Conservation (phyloP, 352 stramenopile genomes). For the Phytophthora ramorum region DNA sequence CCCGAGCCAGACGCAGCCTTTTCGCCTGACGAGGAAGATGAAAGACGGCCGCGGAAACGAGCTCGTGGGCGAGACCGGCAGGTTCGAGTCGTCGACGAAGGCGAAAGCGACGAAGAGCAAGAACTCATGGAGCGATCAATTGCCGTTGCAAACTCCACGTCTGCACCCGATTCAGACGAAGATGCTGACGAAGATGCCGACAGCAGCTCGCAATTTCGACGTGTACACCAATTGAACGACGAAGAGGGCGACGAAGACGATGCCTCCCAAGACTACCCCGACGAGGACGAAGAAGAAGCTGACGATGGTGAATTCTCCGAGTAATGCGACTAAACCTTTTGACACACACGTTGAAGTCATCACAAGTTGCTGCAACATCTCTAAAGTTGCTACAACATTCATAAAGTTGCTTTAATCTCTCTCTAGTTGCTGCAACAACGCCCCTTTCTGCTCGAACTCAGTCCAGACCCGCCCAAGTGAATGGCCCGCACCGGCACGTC, state of each 20-base stretch:
- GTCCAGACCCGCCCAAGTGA: conserved; percentile 9
- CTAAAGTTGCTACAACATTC: background rate
- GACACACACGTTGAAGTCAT: background rate
- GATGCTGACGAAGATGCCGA: conserved; percentile 15
- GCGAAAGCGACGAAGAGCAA: conserved; percentile 44
- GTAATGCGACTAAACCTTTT: conserved; percentile 2
- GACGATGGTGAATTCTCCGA: conserved; percentile 5
- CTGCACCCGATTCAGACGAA: conserved; percentile 12
- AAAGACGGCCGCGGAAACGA: conserved; percentile 29
- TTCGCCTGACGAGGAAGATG: conserved; percentile 3
- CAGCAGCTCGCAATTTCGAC: conserved; percentile 20
- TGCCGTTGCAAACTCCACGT: background rate
- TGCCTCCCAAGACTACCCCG: conserved; percentile 20
- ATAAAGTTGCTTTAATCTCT: background rate
- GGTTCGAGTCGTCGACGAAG: conserved; percentile 40
- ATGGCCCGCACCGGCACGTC: conserved; percentile 21
- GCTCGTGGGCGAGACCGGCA: conserved; percentile 20
- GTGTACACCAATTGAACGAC: conserved; percentile 24
- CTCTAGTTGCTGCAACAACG: background rate
- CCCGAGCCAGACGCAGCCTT: background rate
- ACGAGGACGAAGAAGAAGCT: conserved; percentile 32
- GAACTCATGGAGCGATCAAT: conserved; percentile 34
- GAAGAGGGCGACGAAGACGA: conserved; percentile 37
- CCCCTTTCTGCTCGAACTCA: conserved; percentile 1
- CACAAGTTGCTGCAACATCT: background rate